Percentiles rank a stretch among this genome's conserved stretches.
These are phyloP conservation scores for Thyridium curvatum DNA, from an alignment of 2,329 filamentous ascomycete genomes.

Conservation along the genomic window DNA sequence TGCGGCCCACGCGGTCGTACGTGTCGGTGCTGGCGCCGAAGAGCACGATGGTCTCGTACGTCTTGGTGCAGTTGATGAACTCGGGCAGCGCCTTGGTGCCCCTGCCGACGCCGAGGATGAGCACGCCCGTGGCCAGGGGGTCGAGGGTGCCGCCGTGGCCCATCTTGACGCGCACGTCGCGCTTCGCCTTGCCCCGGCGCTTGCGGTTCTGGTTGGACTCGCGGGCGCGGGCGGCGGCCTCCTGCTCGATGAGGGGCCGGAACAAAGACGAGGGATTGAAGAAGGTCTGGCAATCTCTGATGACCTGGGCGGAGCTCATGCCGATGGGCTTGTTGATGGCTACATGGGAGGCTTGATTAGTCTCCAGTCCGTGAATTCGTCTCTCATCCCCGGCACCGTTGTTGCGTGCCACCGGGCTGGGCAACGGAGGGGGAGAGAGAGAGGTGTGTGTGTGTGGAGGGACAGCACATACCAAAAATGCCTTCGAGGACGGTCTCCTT, in stretches of 20 bases:
- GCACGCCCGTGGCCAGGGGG: constrained; percentile 85
- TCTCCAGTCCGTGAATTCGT: background rate
- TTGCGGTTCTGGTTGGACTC: constrained; percentile 54
- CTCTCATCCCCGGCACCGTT: background rate
- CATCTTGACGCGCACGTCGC: constrained; percentile 73
- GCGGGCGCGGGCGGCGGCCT: constrained; percentile 41
- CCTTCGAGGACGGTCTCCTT: constrained; percentile 23
- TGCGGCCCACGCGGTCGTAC: constrained; percentile 81
- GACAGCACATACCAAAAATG: constrained; percentile 46
- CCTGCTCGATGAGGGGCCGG: constrained; percentile 64
- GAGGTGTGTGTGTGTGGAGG: constrained; percentile 2
- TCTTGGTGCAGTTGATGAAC: constrained; percentile 79
- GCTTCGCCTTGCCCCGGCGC: constrained; percentile 49
- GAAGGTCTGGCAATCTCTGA: constrained; percentile 77
- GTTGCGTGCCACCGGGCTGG: background rate
- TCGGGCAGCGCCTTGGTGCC: constrained; percentile 77
- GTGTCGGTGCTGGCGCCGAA: constrained; percentile 92
- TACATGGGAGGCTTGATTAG: constrained; percentile 24
- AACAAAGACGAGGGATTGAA: constrained; percentile 82
- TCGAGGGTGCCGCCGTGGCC: constrained; percentile 95
- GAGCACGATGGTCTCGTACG: constrained; percentile 81
- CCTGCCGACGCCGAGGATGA: constrained; percentile 80
- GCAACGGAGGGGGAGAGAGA: background rate
- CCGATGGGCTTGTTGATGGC: constrained; percentile 90
- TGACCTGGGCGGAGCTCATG: constrained; percentile 81